Evolutionary conservation across 305 asterid genomes (phyloP).

Genomic region (Fraxinus ornus): DNA sequence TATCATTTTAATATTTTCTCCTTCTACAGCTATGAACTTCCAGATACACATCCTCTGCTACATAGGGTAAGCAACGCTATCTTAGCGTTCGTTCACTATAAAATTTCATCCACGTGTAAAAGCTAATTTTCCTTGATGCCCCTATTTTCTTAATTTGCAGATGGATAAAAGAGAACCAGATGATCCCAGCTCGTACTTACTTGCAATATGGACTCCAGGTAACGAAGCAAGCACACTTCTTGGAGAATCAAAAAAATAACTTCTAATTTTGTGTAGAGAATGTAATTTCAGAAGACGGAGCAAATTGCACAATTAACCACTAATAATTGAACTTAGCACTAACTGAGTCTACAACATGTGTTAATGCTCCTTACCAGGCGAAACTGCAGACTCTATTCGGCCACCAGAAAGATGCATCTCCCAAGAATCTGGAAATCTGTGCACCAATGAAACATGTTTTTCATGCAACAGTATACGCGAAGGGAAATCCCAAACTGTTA

Average conservation of each 20-base stretch:
- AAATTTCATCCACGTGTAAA: slow-evolving; percentile 12
- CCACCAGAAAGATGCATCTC: slow-evolving; percentile 83
- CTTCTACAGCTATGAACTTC: slow-evolving; percentile 85
- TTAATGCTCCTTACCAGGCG: slow-evolving; percentile 58
- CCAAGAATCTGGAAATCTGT: slow-evolving; percentile 59
- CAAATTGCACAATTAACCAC: slow-evolving; percentile 14
- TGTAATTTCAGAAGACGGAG: slow-evolving; percentile 1
- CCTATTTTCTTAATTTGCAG: slow-evolving; percentile 48
- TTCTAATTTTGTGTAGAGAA: background rate
- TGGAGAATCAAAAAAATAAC: slow-evolving; percentile 16
- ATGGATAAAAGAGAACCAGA: slow-evolving; percentile 89
- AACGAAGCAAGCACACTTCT: slow-evolving; percentile 16
- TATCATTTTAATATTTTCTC: slow-evolving; percentile 30
- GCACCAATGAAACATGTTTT: slow-evolving; percentile 73
- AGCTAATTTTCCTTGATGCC: slow-evolving; percentile 26
- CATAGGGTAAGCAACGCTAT: slow-evolving; percentile 65
- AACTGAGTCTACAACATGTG: slow-evolving; percentile 17
- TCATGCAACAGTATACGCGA: slow-evolving; percentile 92
- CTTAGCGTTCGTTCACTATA: slow-evolving; percentile 17
- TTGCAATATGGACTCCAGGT: slow-evolving; percentile 85
- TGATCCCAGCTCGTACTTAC: slow-evolving; percentile 90
- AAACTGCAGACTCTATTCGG: slow-evolving; percentile 75
- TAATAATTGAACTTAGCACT: slow-evolving; percentile 10
- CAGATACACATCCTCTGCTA: slow-evolving; percentile 88
- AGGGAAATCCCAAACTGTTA: slow-evolving; percentile 77